phyloP scores from a whole-genome alignment of 805 yeast species.

The Pichia scutulata region DNA sequence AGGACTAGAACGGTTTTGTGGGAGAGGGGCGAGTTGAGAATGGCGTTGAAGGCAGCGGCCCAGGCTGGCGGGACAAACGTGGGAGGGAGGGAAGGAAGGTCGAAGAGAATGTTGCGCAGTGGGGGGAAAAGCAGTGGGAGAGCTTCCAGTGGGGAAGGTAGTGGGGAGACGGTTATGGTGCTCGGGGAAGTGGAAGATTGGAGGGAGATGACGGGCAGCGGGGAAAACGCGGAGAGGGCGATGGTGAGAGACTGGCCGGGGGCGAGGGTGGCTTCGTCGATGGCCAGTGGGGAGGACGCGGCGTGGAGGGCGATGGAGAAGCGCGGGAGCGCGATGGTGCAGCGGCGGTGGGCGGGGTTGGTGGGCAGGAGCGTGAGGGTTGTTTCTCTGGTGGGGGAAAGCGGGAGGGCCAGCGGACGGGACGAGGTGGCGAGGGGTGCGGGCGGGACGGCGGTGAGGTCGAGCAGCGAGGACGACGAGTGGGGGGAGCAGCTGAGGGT shows the following conservation, averaged over 20 bases:
- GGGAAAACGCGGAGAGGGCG: neutral
- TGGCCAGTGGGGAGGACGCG: neutral
- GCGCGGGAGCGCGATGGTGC: neutral
- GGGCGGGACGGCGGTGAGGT: too few species aligned
- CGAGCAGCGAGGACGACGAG: too few species aligned
- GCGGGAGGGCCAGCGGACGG: neutral
- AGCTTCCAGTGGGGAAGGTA: neutral
- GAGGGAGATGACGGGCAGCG: neutral
- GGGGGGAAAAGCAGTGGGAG: neutral
- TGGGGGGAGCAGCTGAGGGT: neutral
- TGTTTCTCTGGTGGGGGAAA: too few species aligned
- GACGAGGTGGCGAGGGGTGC: neutral
- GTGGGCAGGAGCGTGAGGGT: neutral
- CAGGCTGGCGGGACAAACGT: neutral
- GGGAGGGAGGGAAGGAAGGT: neutral
- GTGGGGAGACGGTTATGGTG: neutral
- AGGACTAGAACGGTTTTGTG: neutral
- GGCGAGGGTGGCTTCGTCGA: neutral
- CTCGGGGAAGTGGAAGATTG: too few species aligned
- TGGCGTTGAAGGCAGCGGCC: neutral
- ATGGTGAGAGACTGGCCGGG: neutral
- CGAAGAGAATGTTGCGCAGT: neutral
- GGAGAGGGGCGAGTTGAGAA: neutral
- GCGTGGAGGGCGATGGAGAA: neutral
- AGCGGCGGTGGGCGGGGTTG: too few species aligned